Evolutionary conservation across 1,284 basidiomycete genomes (phyloP), one percentile per base, ranked within the genome.

Genomic region (Neonothopanus nambi): DNA sequence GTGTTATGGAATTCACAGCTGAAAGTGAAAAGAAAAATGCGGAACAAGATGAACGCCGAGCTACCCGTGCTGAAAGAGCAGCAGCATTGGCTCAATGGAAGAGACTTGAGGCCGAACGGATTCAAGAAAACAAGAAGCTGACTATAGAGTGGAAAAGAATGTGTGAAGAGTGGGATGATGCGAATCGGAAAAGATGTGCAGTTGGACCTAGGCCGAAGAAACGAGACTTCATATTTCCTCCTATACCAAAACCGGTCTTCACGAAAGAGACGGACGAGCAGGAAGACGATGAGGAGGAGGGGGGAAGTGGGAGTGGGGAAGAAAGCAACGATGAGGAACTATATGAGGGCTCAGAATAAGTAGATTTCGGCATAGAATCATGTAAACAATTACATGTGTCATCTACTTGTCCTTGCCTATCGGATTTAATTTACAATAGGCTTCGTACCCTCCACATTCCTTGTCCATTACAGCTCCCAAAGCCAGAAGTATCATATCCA

Each of bases 21-120:
- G 39, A 54, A 36, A 53, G 36, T 28, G 38, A 40, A n/a, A 30
- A 44, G 47, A 57, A 52, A 37, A 46, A 26, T 21, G 47, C 4
- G 41, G 24, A 42, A 24, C 41, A 41, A 37, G 30, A 55, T 39
- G 35, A 24, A 48, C 26, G 36, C n/a, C 35, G n/a, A 17, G 7
- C 18, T 23, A 8, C 18, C 5, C 44, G 18, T 11, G 26, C 12
- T 6, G 11, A 43, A 18, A 20, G 20, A 21, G 7, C 13, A 17
- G 41, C 12, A 8, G 8, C 21, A 23, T 26, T 43, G 41, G 20
- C 7, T 5, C 9, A 43, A 18, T 43, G 41, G 41, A 43, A 43
- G 28, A 20, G 20, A 24, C 18, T 43, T 8, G 41, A 43, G 41
- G 41, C 17, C 8, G 41, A 43, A 6, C 20, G 23, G 41, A 43